These are phyloP conservation scores for Copromyces sp. DNA, from an alignment of 495 filamentous ascomycete genomes.

Conservation along the genomic window DNA sequence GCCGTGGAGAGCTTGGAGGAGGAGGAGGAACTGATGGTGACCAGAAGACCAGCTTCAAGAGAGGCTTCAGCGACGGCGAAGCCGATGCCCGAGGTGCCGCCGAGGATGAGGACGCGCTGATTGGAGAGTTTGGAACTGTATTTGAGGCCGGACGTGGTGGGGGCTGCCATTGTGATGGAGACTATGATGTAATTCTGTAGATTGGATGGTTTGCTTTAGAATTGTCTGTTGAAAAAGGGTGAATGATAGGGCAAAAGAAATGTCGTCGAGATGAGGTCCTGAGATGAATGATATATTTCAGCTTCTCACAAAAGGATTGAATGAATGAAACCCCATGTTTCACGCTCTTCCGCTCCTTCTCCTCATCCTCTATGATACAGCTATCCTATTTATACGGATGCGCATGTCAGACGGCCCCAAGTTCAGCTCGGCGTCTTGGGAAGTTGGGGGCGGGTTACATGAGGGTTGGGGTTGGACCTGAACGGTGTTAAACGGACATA, in stretches of 20 bases:
- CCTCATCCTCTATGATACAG: background rate
- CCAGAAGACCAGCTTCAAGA: constrained; percentile 37
- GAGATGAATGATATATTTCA: background rate
- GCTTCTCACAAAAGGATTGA: background rate
- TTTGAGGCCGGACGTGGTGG: background rate
- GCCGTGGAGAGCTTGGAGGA: constrained; percentile 26
- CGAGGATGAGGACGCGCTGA: constrained; percentile 41
- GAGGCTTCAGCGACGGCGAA: constrained; percentile 41
- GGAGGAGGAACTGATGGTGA: constrained; percentile 45
- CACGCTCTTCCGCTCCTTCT: background rate
- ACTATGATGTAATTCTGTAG: too few relatives aligned
- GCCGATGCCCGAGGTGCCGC: constrained; percentile 47
- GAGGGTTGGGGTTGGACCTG: background rate
- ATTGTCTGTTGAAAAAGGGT: background rate
- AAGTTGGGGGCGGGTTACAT: background rate
- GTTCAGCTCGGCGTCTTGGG: background rate
- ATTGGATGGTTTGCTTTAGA: too few relatives aligned
- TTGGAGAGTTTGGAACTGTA: constrained; percentile 24
- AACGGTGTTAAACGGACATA: background rate
- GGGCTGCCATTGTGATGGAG: background rate
- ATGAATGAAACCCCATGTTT: background rate
- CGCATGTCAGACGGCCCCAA: background rate
- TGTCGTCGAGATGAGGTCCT: background rate
- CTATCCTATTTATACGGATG: background rate
- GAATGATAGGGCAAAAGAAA: background rate